Percentiles rank a stretch among this genome's conserved stretches.
These are phyloP conservation scores for Backusella luteola DNA, from an alignment of 192 early-diverging fungal genomes.

Conservation along the genomic window DNA sequence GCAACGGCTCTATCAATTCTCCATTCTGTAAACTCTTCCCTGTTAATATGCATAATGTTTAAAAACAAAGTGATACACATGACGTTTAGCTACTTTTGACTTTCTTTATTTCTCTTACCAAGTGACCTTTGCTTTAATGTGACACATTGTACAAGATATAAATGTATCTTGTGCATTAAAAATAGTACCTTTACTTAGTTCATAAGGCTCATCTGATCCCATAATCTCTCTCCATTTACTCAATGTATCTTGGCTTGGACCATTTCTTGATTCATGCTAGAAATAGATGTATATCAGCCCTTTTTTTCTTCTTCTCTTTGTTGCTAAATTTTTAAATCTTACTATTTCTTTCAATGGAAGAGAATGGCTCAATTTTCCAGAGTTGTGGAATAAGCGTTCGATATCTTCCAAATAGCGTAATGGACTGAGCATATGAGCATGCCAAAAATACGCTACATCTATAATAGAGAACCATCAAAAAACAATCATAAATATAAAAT, in stretches of 20 bases:
- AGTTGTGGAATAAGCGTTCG: background rate
- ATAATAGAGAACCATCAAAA: background rate
- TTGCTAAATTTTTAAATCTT: background rate
- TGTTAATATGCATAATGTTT: background rate
- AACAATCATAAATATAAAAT: background rate
- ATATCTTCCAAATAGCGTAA: background rate
- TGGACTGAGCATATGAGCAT: constrained; percentile 2
- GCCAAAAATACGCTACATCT: background rate
- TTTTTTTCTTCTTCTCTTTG: background rate
- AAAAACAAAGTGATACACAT: background rate
- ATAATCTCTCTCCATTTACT: background rate
- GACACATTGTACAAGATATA: constrained; percentile 6
- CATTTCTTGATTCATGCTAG: background rate
- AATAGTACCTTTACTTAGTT: background rate
- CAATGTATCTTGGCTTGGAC: background rate
- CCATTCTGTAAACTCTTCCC: constrained; percentile 4
- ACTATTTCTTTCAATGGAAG: background rate
- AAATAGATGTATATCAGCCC: background rate
- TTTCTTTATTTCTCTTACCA: background rate
- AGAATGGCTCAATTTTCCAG: background rate
- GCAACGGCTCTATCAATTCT: background rate
- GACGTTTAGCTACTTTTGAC: background rate
- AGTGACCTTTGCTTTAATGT: constrained; percentile 8
- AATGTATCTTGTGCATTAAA: constrained; percentile 3
- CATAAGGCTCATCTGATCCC: constrained; percentile 6